Percentiles rank a stretch among this genome's conserved stretches.
These are phyloP conservation scores for Rutstroemia sp. DNA, from an alignment of 2,329 filamentous ascomycete species.

Conservation along the genomic window DNA sequence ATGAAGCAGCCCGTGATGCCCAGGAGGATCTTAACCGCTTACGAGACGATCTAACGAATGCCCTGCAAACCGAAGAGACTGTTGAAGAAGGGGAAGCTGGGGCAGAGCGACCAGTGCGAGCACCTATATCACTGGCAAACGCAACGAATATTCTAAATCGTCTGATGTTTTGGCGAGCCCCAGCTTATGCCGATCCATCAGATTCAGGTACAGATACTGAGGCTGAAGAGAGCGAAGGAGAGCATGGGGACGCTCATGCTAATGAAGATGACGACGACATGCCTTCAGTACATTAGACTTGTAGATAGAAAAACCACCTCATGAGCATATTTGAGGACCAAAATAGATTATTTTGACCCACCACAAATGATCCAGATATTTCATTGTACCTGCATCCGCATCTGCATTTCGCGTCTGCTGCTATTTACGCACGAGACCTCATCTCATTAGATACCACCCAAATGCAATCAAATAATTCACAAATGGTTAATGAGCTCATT, in stretches of 20 bases:
- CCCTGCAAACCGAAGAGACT: background rate
- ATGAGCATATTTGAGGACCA: background rate
- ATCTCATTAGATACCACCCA: background rate
- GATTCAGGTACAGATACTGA: background rate
- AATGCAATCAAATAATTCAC: too few species aligned
- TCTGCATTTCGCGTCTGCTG: background rate
- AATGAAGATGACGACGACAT: background rate
- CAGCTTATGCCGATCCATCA: background rate
- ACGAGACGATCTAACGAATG: background rate
- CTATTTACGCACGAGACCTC: background rate
- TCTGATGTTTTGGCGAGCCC: slow-evolving; percentile 17
- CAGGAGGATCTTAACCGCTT: slow-evolving; percentile 3
- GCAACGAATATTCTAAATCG: slow-evolving; percentile 15
- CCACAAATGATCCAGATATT: background rate
- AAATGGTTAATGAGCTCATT: too few species aligned
- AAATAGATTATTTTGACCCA: background rate
- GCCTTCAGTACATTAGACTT: background rate
- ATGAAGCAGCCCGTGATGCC: background rate
- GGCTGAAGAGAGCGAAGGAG: background rate
- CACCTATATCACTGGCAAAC: slow-evolving; percentile 9
- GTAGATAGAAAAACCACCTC: background rate
- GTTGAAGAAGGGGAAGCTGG: slow-evolving; percentile 9
- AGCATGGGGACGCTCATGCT: background rate
- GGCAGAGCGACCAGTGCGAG: slow-evolving; percentile 1
- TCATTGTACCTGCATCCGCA: background rate